Conservation (phyloP, 306 rosid genomes). For the Cyamopsis tetragonoloba region DNA sequence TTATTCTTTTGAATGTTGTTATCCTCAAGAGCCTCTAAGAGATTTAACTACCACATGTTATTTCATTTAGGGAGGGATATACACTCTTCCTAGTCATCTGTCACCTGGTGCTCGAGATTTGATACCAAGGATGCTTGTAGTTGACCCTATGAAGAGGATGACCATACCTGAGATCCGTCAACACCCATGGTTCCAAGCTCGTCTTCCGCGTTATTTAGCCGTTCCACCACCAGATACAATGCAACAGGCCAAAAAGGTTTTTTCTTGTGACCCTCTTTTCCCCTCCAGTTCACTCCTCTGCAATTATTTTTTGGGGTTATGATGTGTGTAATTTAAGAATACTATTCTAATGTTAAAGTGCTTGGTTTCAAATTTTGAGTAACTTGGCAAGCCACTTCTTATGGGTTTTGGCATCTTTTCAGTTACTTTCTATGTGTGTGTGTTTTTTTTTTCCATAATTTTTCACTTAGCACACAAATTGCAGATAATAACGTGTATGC, state of each 20-base stretch:
- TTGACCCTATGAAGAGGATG: conserved; percentile 88
- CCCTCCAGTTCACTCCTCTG: conserved; percentile 7
- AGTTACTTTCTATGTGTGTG: not conserved
- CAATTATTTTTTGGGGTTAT: not conserved
- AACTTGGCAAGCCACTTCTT: not conserved
- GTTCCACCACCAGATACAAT: conserved; percentile 81
- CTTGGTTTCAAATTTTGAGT: not conserved
- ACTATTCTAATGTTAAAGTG: not conserved
- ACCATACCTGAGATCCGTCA: conserved; percentile 94
- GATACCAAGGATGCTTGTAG: conserved; percentile 87
- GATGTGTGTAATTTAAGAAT: not conserved
- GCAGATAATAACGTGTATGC: not conserved
- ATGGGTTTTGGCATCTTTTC: conserved; percentile 5
- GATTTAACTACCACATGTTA: not conserved
- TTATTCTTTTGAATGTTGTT: not conserved
- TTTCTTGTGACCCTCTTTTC: not conserved
- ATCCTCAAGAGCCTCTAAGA: not conserved
- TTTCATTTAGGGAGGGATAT: conserved; percentile 76
- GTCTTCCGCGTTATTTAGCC: conserved; percentile 91
- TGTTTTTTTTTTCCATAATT: not conserved
- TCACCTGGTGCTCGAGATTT: conserved; percentile 84
- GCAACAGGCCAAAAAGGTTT: conserved; percentile 79
- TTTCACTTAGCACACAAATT: not conserved
- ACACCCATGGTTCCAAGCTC: conserved; percentile 90
- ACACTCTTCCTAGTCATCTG: conserved; percentile 87